These are phyloP conservation scores for Fusarium sp. DNA, from an alignment of 2,329 filamentous ascomycete species.

Conservation along the genomic window DNA sequence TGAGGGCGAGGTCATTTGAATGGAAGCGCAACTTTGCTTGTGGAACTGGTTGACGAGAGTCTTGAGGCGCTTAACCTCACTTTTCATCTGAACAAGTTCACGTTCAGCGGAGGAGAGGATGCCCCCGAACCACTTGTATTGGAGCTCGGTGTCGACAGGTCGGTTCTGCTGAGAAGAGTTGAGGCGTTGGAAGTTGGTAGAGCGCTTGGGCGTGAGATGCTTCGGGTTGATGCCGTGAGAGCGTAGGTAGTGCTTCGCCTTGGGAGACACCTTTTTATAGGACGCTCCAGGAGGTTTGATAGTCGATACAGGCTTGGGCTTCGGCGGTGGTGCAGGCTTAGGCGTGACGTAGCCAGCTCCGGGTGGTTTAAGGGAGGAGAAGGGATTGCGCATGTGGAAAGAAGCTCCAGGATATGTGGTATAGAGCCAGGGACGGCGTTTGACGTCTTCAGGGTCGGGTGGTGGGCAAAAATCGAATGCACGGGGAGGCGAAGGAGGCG, in stretches of 20 bases:
- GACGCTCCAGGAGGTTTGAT: conserved; percentile 18
- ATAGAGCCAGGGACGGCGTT: not conserved
- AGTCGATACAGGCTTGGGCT: not conserved
- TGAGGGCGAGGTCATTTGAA: not conserved
- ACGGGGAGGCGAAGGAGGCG: not conserved
- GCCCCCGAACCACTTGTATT: conserved; percentile 11
- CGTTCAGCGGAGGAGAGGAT: conserved; percentile 18
- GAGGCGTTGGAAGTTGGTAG: not conserved
- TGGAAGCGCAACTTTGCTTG: not conserved
- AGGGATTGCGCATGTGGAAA: not conserved
- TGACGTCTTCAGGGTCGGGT: not conserved
- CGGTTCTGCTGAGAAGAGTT: not conserved
- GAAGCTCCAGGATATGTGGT: not conserved
- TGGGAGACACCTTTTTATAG: conserved; percentile 28
- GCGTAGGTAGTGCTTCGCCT: conserved; percentile 19
- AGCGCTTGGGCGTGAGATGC: conserved; percentile 6
- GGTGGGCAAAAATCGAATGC: not conserved
- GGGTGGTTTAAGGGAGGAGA: not conserved
- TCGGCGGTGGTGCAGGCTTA: not conserved
- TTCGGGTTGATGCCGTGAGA: not conserved
- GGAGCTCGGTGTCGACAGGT: not conserved
- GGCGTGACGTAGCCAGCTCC: not conserved
- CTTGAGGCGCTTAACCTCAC: not conserved
- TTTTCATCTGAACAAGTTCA: not conserved
- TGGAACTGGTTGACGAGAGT: conserved; percentile 2